Percentiles rank a stretch among this genome's conserved stretches.
Evolutionary conservation across 106 monocot genomes (phyloP).

Genomic region (Acanthochlamys bracteata): DNA sequence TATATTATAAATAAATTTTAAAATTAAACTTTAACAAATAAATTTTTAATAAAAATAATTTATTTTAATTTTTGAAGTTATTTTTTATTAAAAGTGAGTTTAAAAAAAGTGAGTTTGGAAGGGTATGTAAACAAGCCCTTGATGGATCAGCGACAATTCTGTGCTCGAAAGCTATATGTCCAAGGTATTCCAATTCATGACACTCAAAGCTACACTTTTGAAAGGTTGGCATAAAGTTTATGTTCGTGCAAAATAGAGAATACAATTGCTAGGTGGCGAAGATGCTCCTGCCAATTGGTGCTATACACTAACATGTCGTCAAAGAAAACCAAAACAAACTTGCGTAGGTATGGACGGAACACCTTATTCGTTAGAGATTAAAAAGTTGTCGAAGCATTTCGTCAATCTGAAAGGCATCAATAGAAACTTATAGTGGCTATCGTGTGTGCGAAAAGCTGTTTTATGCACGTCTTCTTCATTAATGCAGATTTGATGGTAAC

Average conservation of each 20-base stretch:
- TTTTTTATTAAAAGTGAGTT: too few relatives aligned
- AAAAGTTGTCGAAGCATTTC: conserved; percentile 9
- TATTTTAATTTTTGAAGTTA: too few relatives aligned
- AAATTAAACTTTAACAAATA: too few relatives aligned
- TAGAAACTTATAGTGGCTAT: conserved; percentile 4
- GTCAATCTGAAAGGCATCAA: conserved; percentile 11
- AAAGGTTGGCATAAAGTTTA: background rate
- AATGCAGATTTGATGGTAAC: background rate
- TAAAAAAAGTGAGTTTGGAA: too few relatives aligned
- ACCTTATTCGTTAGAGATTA: background rate
- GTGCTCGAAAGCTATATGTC: background rate
- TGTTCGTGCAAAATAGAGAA: background rate
- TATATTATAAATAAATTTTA: too few relatives aligned
- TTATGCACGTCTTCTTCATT: background rate
- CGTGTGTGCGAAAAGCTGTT: conserved; percentile 13
- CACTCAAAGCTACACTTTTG: background rate
- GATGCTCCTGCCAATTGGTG: background rate
- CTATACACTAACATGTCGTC: background rate
- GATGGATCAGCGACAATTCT: background rate
- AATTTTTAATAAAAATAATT: too few relatives aligned
- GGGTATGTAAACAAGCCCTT: too few relatives aligned
- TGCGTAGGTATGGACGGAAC: background rate
- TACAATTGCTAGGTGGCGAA: background rate
- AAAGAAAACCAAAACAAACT: conserved; percentile 8
- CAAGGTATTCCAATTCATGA: conserved; percentile 3